These are phyloP conservation scores for Annulohypoxylon moriforme DNA, from an alignment of 495 filamentous ascomycete species.

Conservation along the genomic window DNA sequence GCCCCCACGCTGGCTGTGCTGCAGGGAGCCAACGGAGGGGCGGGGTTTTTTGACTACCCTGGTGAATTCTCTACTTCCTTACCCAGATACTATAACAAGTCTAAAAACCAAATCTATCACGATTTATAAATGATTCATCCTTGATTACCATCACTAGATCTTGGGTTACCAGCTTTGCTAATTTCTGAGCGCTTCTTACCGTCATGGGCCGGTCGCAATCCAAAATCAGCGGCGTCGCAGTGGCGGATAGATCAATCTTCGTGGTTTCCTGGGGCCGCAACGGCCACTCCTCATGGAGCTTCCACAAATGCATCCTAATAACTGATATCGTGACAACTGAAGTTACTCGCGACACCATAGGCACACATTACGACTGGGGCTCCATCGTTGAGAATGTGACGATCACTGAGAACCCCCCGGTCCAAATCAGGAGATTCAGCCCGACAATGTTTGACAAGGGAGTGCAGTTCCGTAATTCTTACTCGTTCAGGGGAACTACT, in stretches of 20 bases:
- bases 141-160: neutral
- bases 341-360: neutral
- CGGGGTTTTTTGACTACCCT: neutral
- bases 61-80: neutral
- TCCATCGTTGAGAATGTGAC: neutral
- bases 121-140: no score
- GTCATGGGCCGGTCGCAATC: neutral
- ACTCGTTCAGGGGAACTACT: neutral
- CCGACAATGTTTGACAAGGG: neutral
- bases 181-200: neutral
- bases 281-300: slow-evolving; percentile 2
- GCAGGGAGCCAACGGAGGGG: neutral
- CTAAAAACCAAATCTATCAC: no score
- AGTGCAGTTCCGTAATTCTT: neutral
- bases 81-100: no score
- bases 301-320: slow-evolving; percentile 2
- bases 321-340: neutral
- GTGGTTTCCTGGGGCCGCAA: slow-evolving; percentile 5
- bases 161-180: neutral
- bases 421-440: neutral
- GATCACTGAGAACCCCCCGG: neutral
- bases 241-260: neutral
- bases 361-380: slow-evolving; percentile 1
- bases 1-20: neutral
- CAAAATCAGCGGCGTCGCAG: neutral